Conservation (phyloP, 2,329 filamentous ascomycete genomes). For the Diaporthe ilicicola region DNA sequence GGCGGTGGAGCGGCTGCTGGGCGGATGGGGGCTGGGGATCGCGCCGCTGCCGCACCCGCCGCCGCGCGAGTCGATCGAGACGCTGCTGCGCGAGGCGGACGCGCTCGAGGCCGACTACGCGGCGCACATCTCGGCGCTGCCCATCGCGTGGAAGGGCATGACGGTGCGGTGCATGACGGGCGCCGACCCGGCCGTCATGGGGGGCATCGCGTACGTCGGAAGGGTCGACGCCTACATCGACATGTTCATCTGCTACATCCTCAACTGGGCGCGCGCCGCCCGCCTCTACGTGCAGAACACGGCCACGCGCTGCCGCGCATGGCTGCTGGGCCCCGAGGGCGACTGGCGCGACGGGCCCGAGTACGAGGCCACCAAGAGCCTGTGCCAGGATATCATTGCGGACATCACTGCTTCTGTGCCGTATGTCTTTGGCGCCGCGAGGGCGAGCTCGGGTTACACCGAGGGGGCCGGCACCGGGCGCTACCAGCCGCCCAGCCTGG, state of each 20-base stretch:
- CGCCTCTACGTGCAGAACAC: constrained; percentile 30
- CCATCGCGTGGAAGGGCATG: constrained; percentile 31
- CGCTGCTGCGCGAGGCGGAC: constrained; percentile 25
- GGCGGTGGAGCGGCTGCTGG: constrained; percentile 26
- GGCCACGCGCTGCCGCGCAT: constrained; percentile 31
- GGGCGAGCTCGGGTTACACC: background rate
- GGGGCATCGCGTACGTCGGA: constrained; percentile 24
- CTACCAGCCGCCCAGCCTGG: constrained; percentile 26
- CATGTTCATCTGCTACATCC: constrained; percentile 33
- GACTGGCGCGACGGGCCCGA: constrained; percentile 28
- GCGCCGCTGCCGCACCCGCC: background rate
- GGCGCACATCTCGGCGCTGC: constrained; percentile 9
- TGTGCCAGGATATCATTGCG: constrained; percentile 7
- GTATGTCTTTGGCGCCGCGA: constrained; percentile 29
- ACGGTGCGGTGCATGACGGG: constrained; percentile 25
- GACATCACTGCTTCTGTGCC: constrained; percentile 32
- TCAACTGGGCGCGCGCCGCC: constrained; percentile 33
- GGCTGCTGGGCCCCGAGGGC: constrained; percentile 26
- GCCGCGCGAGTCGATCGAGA: constrained; percentile 14
- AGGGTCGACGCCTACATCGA: constrained; percentile 33
- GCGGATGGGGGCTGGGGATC: constrained; percentile 30
- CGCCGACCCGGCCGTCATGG: constrained; percentile 25
- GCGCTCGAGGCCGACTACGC: constrained; percentile 32
- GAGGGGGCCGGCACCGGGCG: background rate
- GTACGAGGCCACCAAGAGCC: constrained; percentile 12